Percentiles rank a stretch among this genome's conserved stretches.
Evolutionary conservation across 2,329 filamentous ascomycete genomes (phyloP).

Genomic region (Pyricularia sp.): DNA sequence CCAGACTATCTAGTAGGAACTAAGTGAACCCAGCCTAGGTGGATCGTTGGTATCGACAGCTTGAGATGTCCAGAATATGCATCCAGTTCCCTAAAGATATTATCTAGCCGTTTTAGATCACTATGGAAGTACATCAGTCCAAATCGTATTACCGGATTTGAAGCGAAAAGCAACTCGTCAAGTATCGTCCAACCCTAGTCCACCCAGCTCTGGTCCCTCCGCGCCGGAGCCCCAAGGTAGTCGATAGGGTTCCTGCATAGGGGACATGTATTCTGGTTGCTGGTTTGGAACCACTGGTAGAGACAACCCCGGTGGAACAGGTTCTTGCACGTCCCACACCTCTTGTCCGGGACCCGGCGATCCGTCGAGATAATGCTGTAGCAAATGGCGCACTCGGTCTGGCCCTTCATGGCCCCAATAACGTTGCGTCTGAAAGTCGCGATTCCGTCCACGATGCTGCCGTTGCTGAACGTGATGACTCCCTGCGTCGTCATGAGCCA

Average conservation of each 20-base stretch:
- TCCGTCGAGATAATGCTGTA: slow-evolving; percentile 89
- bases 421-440: slow-evolving; percentile 82
- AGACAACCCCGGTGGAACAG: slow-evolving; percentile 83
- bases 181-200: not conserved
- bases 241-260: slow-evolving; percentile 85
- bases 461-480: slow-evolving; percentile 89
- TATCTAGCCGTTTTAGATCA: not conserved
- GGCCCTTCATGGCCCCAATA: slow-evolving; percentile 78
- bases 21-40: too few species aligned
- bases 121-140: not conserved
- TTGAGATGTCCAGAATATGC: too few species aligned
- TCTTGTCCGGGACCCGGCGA: slow-evolving; percentile 84
- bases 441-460: slow-evolving; percentile 79
- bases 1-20: too few species aligned
- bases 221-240: slow-evolving; percentile 24
- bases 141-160: not conserved
- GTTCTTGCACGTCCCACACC: slow-evolving; percentile 87
- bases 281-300: slow-evolving; percentile 95
- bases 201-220: not conserved
- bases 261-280: slow-evolving; percentile 84
- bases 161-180: not conserved
- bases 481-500: slow-evolving; percentile 86
- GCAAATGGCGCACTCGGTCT: slow-evolving; percentile 93
- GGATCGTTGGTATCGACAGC: too few species aligned
- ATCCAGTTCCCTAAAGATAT: too few species aligned